Percentiles rank a stretch among this genome's conserved stretches.
phyloP scores from a whole-genome alignment of 2,329 filamentous ascomycete species.

The Aspergillus ruber region DNA sequence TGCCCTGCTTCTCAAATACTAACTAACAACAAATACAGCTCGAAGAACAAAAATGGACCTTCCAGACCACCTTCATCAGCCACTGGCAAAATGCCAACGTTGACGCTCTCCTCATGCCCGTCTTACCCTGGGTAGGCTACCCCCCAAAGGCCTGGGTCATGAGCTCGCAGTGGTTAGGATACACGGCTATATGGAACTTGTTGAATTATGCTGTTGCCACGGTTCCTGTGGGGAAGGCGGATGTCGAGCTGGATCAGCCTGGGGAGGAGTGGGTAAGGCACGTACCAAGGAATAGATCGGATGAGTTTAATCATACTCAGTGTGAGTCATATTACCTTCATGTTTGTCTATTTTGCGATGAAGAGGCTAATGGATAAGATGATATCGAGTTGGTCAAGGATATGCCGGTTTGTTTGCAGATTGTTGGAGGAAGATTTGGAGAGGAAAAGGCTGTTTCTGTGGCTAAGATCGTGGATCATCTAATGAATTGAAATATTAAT shows the following conservation, averaged over 20 bases:
- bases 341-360: neutral
- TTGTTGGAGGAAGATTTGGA: conserved; percentile 27
- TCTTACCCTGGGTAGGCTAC: conserved; percentile 23
- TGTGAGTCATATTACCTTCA: conserved; percentile 9
- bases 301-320: conserved; percentile 41
- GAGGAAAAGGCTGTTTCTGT: conserved; percentile 28
- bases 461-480: conserved; percentile 23
- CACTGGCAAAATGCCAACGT: conserved; percentile 21
- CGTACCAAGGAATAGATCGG: conserved; percentile 39
- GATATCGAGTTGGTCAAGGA: conserved; percentile 24
- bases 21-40: conserved; percentile 5
- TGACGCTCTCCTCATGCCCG: conserved; percentile 25
- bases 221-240: conserved; percentile 38
- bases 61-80: conserved; percentile 13
- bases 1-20: neutral
- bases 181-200: conserved; percentile 32
- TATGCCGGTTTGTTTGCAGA: conserved; percentile 27
- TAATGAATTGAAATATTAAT: conserved; percentile 3
- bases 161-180: conserved; percentile 28
- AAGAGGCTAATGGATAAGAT: conserved; percentile 11
- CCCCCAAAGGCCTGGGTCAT: conserved; percentile 23
- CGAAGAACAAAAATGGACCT: conserved; percentile 15
- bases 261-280: conserved; percentile 27
- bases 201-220: conserved; percentile 28
- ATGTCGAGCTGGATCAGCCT: conserved; percentile 27